Evolutionary conservation across 139 green algal species (phyloP).

Genomic region (Closterium sp.): DNA sequence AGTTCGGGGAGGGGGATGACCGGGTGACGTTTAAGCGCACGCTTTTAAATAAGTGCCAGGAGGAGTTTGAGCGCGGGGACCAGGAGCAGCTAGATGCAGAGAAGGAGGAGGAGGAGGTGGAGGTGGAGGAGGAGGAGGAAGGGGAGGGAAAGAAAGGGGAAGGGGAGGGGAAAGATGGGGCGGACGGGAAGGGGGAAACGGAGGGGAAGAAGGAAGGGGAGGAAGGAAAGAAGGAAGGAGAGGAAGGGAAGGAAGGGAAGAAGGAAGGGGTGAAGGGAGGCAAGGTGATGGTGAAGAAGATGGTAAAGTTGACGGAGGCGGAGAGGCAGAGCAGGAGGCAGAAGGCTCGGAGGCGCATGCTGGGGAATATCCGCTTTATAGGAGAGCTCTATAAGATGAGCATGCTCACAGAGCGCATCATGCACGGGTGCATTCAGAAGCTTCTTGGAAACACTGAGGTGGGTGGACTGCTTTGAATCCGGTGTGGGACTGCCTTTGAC

Average conservation of each 20-base stretch:
- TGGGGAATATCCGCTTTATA: slow-evolving; percentile 99
- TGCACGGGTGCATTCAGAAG: slow-evolving; percentile 89
- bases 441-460: slow-evolving; percentile 52
- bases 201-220: slow-evolving; percentile 9
- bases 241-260: not conserved
- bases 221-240: no score
- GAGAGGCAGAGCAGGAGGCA: not conserved
- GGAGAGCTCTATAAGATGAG: slow-evolving; percentile 91
- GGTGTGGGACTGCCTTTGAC: no score
- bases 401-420: slow-evolving; percentile 96
- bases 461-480: no score
- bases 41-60: slow-evolving; percentile 98
- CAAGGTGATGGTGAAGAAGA: not conserved
- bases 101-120: slow-evolving; percentile 28
- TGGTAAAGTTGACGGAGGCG: slow-evolving; percentile 26
- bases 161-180: slow-evolving; percentile 22
- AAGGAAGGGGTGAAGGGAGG: not conserved
- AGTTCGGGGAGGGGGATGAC: slow-evolving; percentile 39
- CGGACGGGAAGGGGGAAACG: slow-evolving; percentile 12
- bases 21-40: slow-evolving; percentile 84
- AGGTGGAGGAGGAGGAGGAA: slow-evolving; percentile 31
- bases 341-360: slow-evolving; percentile 64
- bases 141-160: slow-evolving; percentile 7
- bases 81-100: slow-evolving; percentile 28
- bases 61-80: slow-evolving; percentile 76